Percentiles rank a stretch among this genome's conserved stretches.
phyloP scores from a whole-genome alignment of 139 green algal genomes.

The Diplosphaera chodatii region DNA sequence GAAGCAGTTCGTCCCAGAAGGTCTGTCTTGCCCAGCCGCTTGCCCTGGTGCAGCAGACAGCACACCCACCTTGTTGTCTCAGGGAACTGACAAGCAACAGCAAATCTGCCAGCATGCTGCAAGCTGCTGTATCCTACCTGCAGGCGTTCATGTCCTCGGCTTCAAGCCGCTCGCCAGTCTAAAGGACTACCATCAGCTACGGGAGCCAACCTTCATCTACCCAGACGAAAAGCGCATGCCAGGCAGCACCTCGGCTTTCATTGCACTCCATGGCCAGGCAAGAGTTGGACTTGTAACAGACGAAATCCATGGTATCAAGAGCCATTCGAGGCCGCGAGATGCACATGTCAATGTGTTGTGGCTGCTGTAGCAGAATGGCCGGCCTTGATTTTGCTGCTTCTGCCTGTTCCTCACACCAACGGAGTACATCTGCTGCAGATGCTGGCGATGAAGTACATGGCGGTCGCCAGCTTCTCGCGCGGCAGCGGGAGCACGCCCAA shows the following conservation, averaged over 20 bases:
- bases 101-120: too few relatives aligned
- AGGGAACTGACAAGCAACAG: too few relatives aligned
- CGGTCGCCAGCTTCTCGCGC: conserved; percentile 36
- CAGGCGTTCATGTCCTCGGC: conserved; percentile 50
- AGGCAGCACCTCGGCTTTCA: conserved; percentile 47
- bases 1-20: background rate
- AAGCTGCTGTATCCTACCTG: background rate
- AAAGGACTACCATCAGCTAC: conserved; percentile 44
- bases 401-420: too few relatives aligned
- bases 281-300: too few relatives aligned
- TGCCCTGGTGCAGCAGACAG: background rate
- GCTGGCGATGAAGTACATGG: conserved; percentile 19
- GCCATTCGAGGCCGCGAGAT: too few relatives aligned
- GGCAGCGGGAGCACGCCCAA: conserved; percentile 11
- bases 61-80: too few relatives aligned
- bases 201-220: conserved; percentile 52
- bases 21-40: background rate
- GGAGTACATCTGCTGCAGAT: too few relatives aligned
- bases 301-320: too few relatives aligned
- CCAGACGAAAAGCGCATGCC: conserved; percentile 45
- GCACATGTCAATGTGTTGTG: too few relatives aligned
- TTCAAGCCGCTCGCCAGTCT: conserved; percentile 57
- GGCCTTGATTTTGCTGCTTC: background rate
- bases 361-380: background rate
- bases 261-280: conserved; percentile 36